A percentile compares a stretch with the other conserved stretches of the same genome.
These are phyloP conservation scores for Trichoderma orchidacearum DNA, from an alignment of 495 filamentous ascomycete genomes.

Conservation along the genomic window DNA sequence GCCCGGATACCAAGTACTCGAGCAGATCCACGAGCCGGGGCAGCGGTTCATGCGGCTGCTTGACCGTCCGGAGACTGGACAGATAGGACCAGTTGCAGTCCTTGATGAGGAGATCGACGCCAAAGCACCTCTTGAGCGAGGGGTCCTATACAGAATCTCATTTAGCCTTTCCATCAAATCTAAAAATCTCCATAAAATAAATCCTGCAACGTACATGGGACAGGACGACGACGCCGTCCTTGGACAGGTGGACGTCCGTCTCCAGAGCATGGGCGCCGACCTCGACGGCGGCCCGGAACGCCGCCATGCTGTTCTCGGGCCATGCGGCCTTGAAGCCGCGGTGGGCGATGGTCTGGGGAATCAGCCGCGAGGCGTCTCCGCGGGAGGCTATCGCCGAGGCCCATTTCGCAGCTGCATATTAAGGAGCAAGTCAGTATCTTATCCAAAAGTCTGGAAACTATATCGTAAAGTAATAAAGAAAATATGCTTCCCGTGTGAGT, in stretches of 20 bases:
- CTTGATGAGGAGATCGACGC: slow-evolving; percentile 48
- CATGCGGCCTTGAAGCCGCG: slow-evolving; percentile 66
- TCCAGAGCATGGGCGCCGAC: slow-evolving; percentile 73
- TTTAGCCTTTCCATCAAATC: not conserved
- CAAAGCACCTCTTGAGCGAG: slow-evolving; percentile 67
- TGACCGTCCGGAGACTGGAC: slow-evolving; percentile 48
- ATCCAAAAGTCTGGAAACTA: too few relatives aligned
- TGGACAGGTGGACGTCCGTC: slow-evolving; percentile 73
- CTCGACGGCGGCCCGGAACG: slow-evolving; percentile 58
- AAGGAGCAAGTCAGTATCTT: too few relatives aligned
- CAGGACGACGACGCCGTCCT: slow-evolving; percentile 73
- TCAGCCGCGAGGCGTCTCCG: not conserved
- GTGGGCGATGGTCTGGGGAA: slow-evolving; percentile 75
- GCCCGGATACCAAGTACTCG: slow-evolving; percentile 44
- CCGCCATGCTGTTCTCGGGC: slow-evolving; percentile 77
- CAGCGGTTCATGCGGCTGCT: slow-evolving; percentile 56
- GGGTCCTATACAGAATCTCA: slow-evolving; percentile 41
- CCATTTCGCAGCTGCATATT: not conserved
- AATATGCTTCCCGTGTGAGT: too few relatives aligned
- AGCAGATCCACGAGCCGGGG: slow-evolving; percentile 65
- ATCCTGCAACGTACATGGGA: slow-evolving; percentile 50
- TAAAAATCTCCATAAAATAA: not conserved
- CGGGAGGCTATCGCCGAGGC: not conserved
- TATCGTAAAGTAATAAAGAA: too few relatives aligned
- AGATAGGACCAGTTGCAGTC: slow-evolving; percentile 69